Evolutionary conservation across 177 flowering plant genomes (phyloP), one percentile per base, ranked within the genome.

Genomic region (Vitis hybrid): DNA sequence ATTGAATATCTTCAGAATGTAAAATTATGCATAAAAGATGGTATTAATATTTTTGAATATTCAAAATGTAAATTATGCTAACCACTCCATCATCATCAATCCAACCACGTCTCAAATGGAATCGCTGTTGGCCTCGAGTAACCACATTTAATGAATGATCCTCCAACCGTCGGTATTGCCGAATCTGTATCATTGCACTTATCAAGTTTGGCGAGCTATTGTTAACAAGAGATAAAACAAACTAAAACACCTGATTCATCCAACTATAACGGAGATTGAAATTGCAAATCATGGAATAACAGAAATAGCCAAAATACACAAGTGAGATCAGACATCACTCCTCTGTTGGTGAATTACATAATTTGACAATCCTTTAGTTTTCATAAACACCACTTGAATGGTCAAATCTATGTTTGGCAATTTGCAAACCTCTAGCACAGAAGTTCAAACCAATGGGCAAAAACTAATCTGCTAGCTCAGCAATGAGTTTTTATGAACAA

Each of bases 121-220:
- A 95, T 14, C 99, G 77, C 66, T 95, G 99, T 65, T 84, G 91
- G 35, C 99, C 99, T 75, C 90, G 91, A 70, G 97, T 82, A 50
- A 93, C 86, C 27, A 93, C 85, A 78, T 95, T 89, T 48, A 93
- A 60, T 51, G 99, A 90, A 66, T 94, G 94, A 89, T 93, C 97
- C 57, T 88, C 93, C 64, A 91, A 69, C 27, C 84, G 76, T 35
- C 89, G 80, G 61, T 78, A 88, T 68, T 91, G 97, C 64, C 90
- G 89, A 80, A 95, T 95, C 99, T 95, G 82, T 56, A 72, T 68
- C 15, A 62, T 1, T 57, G 60, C 60, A 13, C 9, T 21, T n/a
- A 12, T n/a, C 15, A 17, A 62, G 27, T 8, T 13, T 54, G 10
- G 13, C 55, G n/a, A 70, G 54, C 27, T 17, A 50, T 13, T 4